A percentile compares a stretch with the other conserved stretches of the same genome.
Evolutionary conservation across 208 protist genomes (phyloP).

Genomic region (Tritrichomonas musculus): DNA sequence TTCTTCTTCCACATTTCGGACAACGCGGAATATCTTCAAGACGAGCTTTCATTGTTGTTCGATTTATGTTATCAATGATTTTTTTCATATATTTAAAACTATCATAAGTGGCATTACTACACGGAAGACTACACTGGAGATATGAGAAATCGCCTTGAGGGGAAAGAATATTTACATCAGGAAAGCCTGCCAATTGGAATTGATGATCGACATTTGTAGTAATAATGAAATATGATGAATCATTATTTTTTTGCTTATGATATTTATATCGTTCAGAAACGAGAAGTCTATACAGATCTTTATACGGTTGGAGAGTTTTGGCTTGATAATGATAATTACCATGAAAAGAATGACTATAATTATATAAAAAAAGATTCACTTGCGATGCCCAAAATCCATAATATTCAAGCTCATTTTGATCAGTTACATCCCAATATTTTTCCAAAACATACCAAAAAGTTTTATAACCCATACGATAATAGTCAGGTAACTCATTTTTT

Average conservation of each 20-base stretch:
- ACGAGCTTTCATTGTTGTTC: neutral
- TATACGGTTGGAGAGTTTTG: neutral
- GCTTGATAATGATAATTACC: neutral
- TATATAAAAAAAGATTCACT: too few species aligned
- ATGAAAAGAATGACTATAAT: too few species aligned
- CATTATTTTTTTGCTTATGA: too few species aligned
- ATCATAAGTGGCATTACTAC: neutral
- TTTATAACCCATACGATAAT: neutral
- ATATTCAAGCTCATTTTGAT: neutral
- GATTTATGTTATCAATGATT: neutral
- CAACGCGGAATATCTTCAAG: neutral
- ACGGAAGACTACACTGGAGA: neutral
- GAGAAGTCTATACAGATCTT: too few species aligned
- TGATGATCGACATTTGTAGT: neutral
- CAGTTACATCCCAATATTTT: neutral
- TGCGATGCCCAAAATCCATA: neutral
- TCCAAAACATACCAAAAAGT: neutral
- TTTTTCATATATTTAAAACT: neutral
- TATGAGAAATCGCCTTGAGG: neutral
- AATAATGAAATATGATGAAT: neutral
- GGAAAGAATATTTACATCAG: neutral
- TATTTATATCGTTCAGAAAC: neutral
- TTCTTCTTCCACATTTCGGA: neutral
- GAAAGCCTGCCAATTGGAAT: neutral
- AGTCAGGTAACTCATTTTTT: neutral